Base-by-base conservation (phyloP, 2,329 filamentous ascomycete genomes). In the Diaporthe citri region DNA sequence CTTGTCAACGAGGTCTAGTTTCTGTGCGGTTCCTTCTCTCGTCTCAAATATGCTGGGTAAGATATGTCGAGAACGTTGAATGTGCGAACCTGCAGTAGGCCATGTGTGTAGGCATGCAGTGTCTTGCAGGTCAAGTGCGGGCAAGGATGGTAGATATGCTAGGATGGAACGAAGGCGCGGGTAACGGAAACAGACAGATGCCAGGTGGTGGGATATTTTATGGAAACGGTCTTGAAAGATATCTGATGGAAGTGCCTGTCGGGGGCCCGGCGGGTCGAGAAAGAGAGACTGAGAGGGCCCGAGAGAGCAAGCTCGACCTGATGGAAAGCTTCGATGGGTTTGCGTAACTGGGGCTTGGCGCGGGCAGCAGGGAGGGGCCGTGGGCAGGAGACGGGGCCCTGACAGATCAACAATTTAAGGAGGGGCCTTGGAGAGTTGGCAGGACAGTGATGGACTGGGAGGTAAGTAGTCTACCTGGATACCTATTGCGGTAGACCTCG, bases 121-220 rank as follows among this genome's bases (percentile, higher is more conserved):
- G 64, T 69, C 64, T 52, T 69, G 64, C 64, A 72, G 57, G 46
- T 64, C 71, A 51, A 46, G 71, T 55, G 57, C 57, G 9, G 51
- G 36, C 46, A 41, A 64, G 71, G 57, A n/a, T 41, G 36, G 22
- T 52, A 41, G 36, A 43, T 56, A 41, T 20, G 34, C 34, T 46
- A 56, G 57, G 57, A 41, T 31, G 34, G 51, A 60, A 41, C 46
- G 28, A 62, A 64, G 71, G 71, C 57, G 48, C 48, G 41, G 59
- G 25, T 9, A 13, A 28, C 25, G 6, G 56, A 28, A 34, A 34
- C 28, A n/a, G 70, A 10, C 22, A 22, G 62, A 17, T 25, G 62
- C n/a, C 34, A 67, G 46, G 12, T 66, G 56, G 57, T 48, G 17
- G 62, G 48, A 72, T 62, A 25, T 67, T 67, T 25, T 56, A 55